phyloP scores from a whole-genome alignment of 306 rosid genomes.

The Rubus parviflorus region DNA sequence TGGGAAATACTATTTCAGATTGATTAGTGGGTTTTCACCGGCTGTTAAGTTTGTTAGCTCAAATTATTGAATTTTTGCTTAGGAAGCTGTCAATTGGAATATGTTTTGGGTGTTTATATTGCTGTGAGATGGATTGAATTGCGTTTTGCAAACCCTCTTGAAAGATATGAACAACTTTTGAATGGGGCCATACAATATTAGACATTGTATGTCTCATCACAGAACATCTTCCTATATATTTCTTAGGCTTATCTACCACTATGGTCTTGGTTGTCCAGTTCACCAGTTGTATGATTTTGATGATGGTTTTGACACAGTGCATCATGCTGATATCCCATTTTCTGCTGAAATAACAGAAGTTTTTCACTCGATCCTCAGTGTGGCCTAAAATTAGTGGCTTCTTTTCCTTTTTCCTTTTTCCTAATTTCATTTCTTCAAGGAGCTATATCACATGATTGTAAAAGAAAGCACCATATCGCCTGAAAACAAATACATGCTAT shows the following conservation, averaged over 20 bases:
- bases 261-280: neutral
- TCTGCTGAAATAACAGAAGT: neutral
- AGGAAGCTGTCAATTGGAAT: neutral
- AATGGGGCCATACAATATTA: neutral
- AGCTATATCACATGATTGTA: neutral
- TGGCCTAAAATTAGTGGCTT: neutral
- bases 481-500: neutral
- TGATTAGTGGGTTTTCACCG: slow-evolving; percentile 1
- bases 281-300: neutral
- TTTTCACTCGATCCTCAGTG: neutral
- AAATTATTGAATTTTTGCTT: neutral
- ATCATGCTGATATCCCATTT: neutral
- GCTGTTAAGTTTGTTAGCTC: neutral
- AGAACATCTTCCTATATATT: neutral
- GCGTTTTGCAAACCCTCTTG: neutral
- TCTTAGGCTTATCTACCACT: neutral
- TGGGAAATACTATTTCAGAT: neutral
- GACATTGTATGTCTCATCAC: neutral
- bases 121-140: neutral
- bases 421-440: neutral
- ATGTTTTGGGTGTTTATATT: neutral
- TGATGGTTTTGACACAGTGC: neutral
- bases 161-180: neutral
- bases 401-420: neutral
- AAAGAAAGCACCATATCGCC: neutral